Evolutionary conservation across 1,284 basidiomycete species (phyloP), one percentile per base, ranked within the genome.

Genomic region (Fomes fomentarius): DNA sequence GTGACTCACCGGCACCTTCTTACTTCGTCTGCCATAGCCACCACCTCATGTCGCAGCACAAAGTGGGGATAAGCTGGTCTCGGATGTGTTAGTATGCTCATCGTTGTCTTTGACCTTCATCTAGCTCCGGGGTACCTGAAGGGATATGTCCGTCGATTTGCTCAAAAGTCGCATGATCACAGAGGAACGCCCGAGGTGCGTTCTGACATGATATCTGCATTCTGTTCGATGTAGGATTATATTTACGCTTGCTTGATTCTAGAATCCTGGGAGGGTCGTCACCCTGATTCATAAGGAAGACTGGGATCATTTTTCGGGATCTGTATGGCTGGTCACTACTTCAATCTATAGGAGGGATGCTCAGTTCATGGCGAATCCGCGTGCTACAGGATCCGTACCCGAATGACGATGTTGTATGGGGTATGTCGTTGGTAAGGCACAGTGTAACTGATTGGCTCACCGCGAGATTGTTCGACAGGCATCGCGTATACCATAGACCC

Each of bases 91-190:
- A 10, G n/a, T 37, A 5, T 37, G n/a, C n/a, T n/a, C n/a, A n/a
- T n/a, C n/a, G n/a, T n/a, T n/a, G n/a, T n/a, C n/a, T n/a, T n/a
- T n/a, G n/a, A n/a, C n/a, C n/a, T n/a, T 17, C 26, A 15, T 47
- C 15, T 28, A 61, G 52, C 77, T 1, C 81, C 91, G 0, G 93
- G 93, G 22, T 96, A 85, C 66, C 75, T 96, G 63, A 93, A 92
- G 70, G 91, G 91, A 26, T 94, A 91, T 60, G 89, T 93, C 0
- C 82, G 93, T 2, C 77, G 93, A 26, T 96, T 96, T 65, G 91
- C 93, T 0, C 93, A 95, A 71, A 81, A 82, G 68, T 94, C 91
- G 47, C 90, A 91, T 71, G 93, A 96, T 64, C 93, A 96, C 71
- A 80, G 91, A 21, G 91, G 91, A 17, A 93, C 91, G 1, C 86